Conservation (phyloP, 2,329 filamentous ascomycete genomes). For the Neurospora sp. region DNA sequence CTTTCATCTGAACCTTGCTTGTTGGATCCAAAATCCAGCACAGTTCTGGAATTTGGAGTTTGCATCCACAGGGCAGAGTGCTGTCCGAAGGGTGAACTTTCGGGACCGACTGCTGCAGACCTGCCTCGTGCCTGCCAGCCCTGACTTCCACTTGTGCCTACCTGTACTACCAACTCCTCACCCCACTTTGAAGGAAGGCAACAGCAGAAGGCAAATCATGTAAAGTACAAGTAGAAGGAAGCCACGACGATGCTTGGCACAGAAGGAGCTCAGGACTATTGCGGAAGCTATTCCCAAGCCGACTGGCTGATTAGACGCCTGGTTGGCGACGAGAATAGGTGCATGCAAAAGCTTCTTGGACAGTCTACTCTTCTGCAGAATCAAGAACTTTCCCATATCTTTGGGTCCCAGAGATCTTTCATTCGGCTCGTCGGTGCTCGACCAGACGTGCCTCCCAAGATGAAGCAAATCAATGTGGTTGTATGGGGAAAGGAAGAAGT, state of each 20-base stretch:
- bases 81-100: background rate
- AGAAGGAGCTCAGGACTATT: background rate
- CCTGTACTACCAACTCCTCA: background rate
- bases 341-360: background rate
- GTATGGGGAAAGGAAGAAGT: background rate
- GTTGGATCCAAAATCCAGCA: background rate
- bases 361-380: background rate
- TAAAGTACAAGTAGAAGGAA: background rate
- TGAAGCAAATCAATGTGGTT: background rate
- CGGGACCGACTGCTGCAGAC: background rate
- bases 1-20: background rate
- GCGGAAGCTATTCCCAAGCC: background rate
- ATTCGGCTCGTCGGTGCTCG: background rate
- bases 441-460: background rate
- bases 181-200: background rate
- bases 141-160: background rate
- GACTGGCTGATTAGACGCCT: background rate
- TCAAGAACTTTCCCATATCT: background rate
- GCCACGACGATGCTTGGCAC: background rate
- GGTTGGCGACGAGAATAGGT: background rate
- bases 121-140: background rate
- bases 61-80: background rate
- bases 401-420: background rate
- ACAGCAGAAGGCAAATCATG: background rate
- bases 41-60: background rate